phyloP scores from a whole-genome alignment of 345 rosid species.

The Salix koriyanagi region DNA sequence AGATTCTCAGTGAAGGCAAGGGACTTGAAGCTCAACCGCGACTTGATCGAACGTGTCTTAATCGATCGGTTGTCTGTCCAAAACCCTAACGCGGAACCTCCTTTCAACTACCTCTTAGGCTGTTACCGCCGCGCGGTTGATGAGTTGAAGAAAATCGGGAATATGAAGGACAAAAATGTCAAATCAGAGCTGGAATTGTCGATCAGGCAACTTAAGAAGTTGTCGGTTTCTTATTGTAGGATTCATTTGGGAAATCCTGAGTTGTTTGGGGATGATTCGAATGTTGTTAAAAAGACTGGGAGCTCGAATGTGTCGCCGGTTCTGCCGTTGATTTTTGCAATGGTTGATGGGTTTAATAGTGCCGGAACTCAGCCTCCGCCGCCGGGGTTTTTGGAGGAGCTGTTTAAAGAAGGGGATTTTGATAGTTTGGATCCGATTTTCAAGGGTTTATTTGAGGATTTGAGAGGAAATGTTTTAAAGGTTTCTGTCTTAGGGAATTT shows the following conservation, averaged over 20 bases:
- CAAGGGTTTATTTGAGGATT: slow-evolving; percentile 77
- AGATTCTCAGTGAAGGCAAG: slow-evolving; percentile 88
- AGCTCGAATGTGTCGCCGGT: slow-evolving; percentile 51
- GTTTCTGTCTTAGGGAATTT: slow-evolving; percentile 84
- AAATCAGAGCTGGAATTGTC: slow-evolving; percentile 62
- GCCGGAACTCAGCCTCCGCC: slow-evolving; percentile 32
- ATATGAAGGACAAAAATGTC: slow-evolving; percentile 73
- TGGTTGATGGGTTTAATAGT: slow-evolving; percentile 47
- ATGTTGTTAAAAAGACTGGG: not conserved
- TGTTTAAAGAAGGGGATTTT: slow-evolving; percentile 70
- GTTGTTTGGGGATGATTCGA: slow-evolving; percentile 28
- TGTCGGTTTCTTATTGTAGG: slow-evolving; percentile 68
- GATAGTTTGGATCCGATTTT: slow-evolving; percentile 76
- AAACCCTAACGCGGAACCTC: slow-evolving; percentile 53
- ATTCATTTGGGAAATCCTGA: slow-evolving; percentile 78
- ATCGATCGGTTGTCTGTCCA: slow-evolving; percentile 79
- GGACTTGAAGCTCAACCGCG: slow-evolving; percentile 60
- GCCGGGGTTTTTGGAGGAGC: slow-evolving; percentile 78
- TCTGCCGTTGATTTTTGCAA: slow-evolving; percentile 61
- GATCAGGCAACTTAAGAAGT: slow-evolving; percentile 58
- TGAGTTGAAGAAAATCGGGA: slow-evolving; percentile 70
- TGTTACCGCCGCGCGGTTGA: slow-evolving; percentile 76
- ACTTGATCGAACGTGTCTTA: slow-evolving; percentile 67
- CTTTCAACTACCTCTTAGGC: slow-evolving; percentile 64
- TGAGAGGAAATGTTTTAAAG: slow-evolving; percentile 73